A percentile compares a stretch with the other conserved stretches of the same genome.
phyloP scores from a whole-genome alignment of 352 stramenopile genomes.

The Globisporangium lucens region DNA sequence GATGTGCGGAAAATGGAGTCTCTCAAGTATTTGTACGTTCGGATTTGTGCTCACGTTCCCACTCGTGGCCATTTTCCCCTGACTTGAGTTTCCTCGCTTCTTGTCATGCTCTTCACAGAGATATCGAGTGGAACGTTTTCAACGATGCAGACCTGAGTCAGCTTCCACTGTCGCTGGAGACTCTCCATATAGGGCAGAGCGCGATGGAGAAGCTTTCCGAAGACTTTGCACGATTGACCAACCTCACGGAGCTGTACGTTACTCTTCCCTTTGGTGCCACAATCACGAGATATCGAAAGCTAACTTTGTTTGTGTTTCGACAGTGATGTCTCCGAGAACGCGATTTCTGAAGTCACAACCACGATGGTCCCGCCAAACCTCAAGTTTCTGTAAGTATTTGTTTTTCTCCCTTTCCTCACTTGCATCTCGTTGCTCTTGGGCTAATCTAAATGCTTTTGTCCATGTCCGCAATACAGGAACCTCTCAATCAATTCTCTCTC shows the following conservation, averaged over 20 bases:
- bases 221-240: slow-evolving; percentile 22
- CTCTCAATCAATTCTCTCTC: slow-evolving; percentile 19
- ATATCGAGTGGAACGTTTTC: slow-evolving; percentile 38
- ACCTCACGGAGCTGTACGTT: slow-evolving; percentile 23
- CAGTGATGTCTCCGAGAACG: slow-evolving; percentile 20
- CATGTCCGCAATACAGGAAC: slow-evolving; percentile 10
- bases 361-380: slow-evolving; percentile 22
- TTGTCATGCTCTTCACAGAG: slow-evolving; percentile 14
- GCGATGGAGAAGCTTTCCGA: slow-evolving; percentile 22
- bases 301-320: not conserved
- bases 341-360: slow-evolving; percentile 9
- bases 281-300: not conserved
- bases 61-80: not conserved
- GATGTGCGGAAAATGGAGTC: slow-evolving; percentile 20
- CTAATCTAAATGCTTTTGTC: not conserved
- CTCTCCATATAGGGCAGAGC: slow-evolving; percentile 23
- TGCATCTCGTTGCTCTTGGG: not conserved
- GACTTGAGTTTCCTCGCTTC: not conserved
- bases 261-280: not conserved
- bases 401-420: not conserved
- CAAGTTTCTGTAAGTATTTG: slow-evolving; percentile 6
- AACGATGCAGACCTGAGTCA: slow-evolving; percentile 19
- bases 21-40: slow-evolving; percentile 23
- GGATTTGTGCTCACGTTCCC: not conserved
- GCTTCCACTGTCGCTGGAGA: slow-evolving; percentile 26